Evolutionary conservation across 2,329 filamentous ascomycete species (phyloP).

Genomic region (Cercospora citrullina): DNA sequence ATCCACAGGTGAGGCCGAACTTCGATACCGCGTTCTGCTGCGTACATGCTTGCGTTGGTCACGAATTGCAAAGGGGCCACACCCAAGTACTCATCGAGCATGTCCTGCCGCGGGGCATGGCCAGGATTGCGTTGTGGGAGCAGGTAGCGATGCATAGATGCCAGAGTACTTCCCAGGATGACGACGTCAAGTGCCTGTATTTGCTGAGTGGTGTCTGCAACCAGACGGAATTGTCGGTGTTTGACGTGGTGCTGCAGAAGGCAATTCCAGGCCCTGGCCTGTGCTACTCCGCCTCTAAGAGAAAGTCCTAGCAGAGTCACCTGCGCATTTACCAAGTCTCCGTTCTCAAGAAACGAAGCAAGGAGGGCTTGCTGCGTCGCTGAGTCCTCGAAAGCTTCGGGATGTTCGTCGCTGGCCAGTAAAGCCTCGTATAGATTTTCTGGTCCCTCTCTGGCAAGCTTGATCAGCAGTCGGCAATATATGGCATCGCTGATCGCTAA

Average conservation of each 20-base stretch:
- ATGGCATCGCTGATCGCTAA: conserved; percentile 63
- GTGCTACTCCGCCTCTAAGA: conserved; percentile 35
- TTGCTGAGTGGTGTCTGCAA: conserved; percentile 46
- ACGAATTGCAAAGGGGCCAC: conserved; percentile 45
- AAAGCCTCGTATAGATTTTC: conserved; percentile 54
- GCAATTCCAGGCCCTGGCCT: conserved; percentile 49
- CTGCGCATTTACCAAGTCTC: conserved; percentile 55
- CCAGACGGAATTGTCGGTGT: conserved; percentile 32
- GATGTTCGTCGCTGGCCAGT: conserved; percentile 63
- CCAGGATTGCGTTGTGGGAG: conserved; percentile 44
- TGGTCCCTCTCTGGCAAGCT: conserved; percentile 62
- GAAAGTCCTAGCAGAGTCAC: conserved; percentile 58
- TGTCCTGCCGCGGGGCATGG: conserved; percentile 37
- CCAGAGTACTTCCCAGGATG: conserved; percentile 48
- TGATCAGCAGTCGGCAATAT: conserved; percentile 66
- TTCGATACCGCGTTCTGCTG: conserved; percentile 36
- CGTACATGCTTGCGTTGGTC: conserved; percentile 49
- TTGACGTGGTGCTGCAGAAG: conserved; percentile 47
- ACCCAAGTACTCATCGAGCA: conserved; percentile 15
- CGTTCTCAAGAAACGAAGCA: conserved; percentile 51
- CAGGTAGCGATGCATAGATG: conserved; percentile 43
- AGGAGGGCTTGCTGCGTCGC: conserved; percentile 58
- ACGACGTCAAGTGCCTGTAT: conserved; percentile 51
- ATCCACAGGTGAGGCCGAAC: conserved; percentile 53
- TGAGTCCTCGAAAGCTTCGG: conserved; percentile 60